Evolutionary conservation across 495 filamentous ascomycete genomes (phyloP).

Genomic region (Podospora pseudopauciseta): DNA sequence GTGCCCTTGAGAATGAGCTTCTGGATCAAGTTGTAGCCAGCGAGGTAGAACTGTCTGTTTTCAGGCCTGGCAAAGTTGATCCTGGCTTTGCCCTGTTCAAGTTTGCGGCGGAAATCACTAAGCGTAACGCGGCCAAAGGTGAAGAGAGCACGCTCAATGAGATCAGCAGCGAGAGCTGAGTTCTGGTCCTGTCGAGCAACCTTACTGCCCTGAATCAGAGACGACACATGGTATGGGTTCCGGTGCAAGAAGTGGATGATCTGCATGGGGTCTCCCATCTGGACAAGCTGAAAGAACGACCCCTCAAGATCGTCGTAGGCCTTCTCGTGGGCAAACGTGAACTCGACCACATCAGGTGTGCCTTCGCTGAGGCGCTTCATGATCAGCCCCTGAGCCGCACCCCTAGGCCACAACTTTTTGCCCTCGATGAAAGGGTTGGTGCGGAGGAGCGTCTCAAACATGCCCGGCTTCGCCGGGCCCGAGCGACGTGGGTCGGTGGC

Average conservation of each 20-base stretch:
- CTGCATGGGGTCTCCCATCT: slow-evolving; percentile 72
- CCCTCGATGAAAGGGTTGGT: slow-evolving; percentile 83
- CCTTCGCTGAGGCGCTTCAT: slow-evolving; percentile 66
- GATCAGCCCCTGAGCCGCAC: slow-evolving; percentile 72
- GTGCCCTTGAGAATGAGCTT: slow-evolving; percentile 87
- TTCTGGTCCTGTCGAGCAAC: slow-evolving; percentile 88
- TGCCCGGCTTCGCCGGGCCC: slow-evolving; percentile 30
- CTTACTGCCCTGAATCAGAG: slow-evolving; percentile 87
- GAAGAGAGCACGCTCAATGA: slow-evolving; percentile 89
- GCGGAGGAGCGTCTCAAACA: slow-evolving; percentile 65
- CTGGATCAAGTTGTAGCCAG: slow-evolving; percentile 80
- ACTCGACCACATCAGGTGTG: slow-evolving; percentile 55
- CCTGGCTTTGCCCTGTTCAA: slow-evolving; percentile 75
- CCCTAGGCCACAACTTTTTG: slow-evolving; percentile 86
- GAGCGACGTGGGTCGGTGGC: slow-evolving; percentile 48
- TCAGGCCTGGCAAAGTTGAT: slow-evolving; percentile 75
- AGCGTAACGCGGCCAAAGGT: slow-evolving; percentile 83
- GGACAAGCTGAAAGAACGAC: slow-evolving; percentile 74
- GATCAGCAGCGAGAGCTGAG: slow-evolving; percentile 75
- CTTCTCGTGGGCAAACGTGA: slow-evolving; percentile 70
- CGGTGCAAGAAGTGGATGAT: slow-evolving; percentile 44
- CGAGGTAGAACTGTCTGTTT: slow-evolving; percentile 90
- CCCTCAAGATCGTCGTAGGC: slow-evolving; percentile 73
- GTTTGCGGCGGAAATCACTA: slow-evolving; percentile 67
- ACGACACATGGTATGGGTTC: slow-evolving; percentile 82